Base-by-base conservation (phyloP, 768 basidiomycete genomes). In the Russula brevipes region DNA sequence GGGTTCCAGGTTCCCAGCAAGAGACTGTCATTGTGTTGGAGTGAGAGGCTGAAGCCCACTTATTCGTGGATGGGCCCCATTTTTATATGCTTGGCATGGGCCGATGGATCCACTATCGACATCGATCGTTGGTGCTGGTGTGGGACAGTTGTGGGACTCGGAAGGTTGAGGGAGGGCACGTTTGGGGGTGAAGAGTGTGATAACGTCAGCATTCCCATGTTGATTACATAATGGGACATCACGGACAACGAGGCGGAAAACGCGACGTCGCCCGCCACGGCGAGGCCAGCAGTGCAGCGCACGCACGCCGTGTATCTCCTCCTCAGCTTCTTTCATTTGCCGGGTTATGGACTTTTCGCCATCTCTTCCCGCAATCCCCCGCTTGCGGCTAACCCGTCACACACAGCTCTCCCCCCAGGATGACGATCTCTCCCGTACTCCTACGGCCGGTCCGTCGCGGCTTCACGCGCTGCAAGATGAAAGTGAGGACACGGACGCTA, bases 1-100 rank as follows among this genome's bases (percentile, higher is more conserved):
- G 71, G 19, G 79, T 83, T 50, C 85, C 85, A 42, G 86, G 85
- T 75, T 85, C 73, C 87, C 88, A 89, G 50, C 64, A 69, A 57
- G 70, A 70, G 60, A 74, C 70, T 0, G 51, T 36, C 82, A 83
- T 85, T 45, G 56, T 73, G 46, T 44, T n/a, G 36, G 17, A 30
- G 24, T 14, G 17, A 31, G 42, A 14, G 16, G 46, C 4, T 57
- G 12, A 9, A 47, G 45, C 35, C 45, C 30, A 46, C 4, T 10
- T 1, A 12, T 11, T n/a, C 24, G 5, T 36, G 42, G 5, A 45
- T 56, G 47, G 31, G 12, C 12, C 9, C 47, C 30, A 19, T 55
- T 50, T 61, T 51, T 56, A 50, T 19, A n/a, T 38, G 12, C 4
- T 17, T 5, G 8, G 33, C 12, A 24, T 24, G 24, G 14, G 12